Evolutionary conservation across 108 stramenopile species (phyloP).

Genomic region (Skeletonema menzelii): DNA sequence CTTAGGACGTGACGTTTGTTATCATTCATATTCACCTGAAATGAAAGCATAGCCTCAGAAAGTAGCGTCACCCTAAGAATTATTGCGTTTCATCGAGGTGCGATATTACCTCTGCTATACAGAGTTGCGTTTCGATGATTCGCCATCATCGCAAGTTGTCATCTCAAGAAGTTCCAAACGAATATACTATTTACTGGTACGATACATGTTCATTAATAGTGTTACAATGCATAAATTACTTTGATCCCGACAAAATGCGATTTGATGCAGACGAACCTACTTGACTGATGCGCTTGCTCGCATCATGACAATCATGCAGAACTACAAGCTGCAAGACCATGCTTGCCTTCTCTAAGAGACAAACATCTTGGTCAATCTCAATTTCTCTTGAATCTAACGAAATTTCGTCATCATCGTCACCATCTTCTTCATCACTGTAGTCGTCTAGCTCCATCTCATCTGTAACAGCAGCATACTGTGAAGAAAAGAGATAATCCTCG

Average conservation of each 20-base stretch:
- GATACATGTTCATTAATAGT: background rate
- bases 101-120: too few species aligned
- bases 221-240: background rate
- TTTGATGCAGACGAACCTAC: background rate
- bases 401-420: constrained; percentile 6
- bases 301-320: constrained; percentile 4
- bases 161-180: too few species aligned
- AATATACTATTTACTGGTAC: too few species aligned
- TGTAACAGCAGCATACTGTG: constrained; percentile 10
- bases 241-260: background rate
- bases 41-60: too few species aligned
- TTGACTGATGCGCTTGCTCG: constrained; percentile 1
- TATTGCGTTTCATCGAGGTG: too few species aligned
- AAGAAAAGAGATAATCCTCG: constrained; percentile 4
- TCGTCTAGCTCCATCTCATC: constrained; percentile 8
- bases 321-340: constrained; percentile 32
- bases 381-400: constrained; percentile 10
- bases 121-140: too few species aligned
- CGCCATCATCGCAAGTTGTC: too few species aligned
- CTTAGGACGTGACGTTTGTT: too few species aligned
- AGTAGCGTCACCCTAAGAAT: too few species aligned
- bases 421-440: constrained; percentile 7
- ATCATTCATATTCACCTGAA: too few species aligned
- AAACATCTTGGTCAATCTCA: constrained; percentile 18
- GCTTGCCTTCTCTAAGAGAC: constrained; percentile 25